Evolutionary conservation across 2,329 filamentous ascomycete species (phyloP), one percentile per base, ranked within the genome.

Genomic region (Trichoderma koningiopsis): DNA sequence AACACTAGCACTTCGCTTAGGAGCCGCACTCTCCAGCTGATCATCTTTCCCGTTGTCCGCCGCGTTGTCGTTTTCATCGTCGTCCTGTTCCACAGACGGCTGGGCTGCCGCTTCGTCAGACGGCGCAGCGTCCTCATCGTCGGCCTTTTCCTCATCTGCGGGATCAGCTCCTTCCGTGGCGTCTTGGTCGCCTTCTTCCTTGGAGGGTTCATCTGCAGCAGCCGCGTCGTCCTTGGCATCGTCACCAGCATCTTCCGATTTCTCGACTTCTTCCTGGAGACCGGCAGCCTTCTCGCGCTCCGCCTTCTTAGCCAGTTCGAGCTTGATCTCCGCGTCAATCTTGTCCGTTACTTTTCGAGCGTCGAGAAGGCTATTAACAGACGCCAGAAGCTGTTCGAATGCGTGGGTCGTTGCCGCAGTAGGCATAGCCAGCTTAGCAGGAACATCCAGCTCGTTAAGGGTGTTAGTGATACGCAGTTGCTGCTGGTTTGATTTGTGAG

Each of bases 1-100:
- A 37, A 94, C 92, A 78, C 93, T 96, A 1, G 92, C 92, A 77
- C 93, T 96, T 70, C 93, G 87, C 82, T 96, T 96, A 72, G 91
- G 90, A 0, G 80, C 74, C 10, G 77, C 78, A 53, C 80, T 83
- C 16, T 76, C 77, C 2, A 80, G 81, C 56, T 80, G 75, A 13
- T 68, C 70, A 19, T 72, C 74, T 72, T 74, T 81, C 47, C 76
- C 78, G n/a, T 75, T 16, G 71, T 79, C 74, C 29, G 52, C 65
- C 40, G 16, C 40, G 13, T 64, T 27, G n/a, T 56, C 43, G 16
- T 64, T 29, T 14, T 56, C 43, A 31, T 40, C 77, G 13, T 66
- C 77, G 72, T 75, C 78, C 66, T 79, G 79, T 55, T 77, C 77
- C 61, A 76, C 78, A 11, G 75, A 73, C 1, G 72, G 70, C 24